Conservation (phyloP, 2,329 filamentous ascomycete genomes). For the Piedraia hortae region DNA sequence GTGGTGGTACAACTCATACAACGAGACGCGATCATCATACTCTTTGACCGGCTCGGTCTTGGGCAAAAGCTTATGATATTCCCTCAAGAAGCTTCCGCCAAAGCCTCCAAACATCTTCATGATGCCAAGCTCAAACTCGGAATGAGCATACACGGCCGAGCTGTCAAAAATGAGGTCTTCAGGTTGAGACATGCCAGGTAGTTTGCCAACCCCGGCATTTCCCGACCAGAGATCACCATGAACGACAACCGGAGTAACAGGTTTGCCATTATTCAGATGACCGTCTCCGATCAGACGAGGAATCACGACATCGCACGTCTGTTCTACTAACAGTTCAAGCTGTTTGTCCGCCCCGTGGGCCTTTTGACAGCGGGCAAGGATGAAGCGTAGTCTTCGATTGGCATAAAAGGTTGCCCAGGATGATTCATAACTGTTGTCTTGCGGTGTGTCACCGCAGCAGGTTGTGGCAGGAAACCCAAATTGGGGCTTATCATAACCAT, state of each 20-base stretch:
- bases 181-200: conserved; percentile 25
- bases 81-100: conserved; percentile 38
- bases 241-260: conserved; percentile 48
- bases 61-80: conserved; percentile 48
- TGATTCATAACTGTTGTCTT: conserved; percentile 45
- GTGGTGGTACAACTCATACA: conserved; percentile 78
- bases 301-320: conserved; percentile 35
- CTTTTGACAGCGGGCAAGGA: conserved; percentile 29
- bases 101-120: conserved; percentile 96
- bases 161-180: conserved; percentile 68
- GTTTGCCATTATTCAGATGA: conserved; percentile 31
- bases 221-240: conserved; percentile 91
- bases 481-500: conserved; percentile 28
- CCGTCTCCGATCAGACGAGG: conserved; percentile 45
- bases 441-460: conserved; percentile 61
- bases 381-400: conserved; percentile 39
- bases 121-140: conserved; percentile 74
- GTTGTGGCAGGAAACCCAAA: conserved; percentile 71
- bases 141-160: conserved; percentile 56
- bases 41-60: conserved; percentile 58
- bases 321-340: conserved; percentile 35
- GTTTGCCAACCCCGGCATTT: conserved; percentile 41
- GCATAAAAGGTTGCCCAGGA: conserved; percentile 76
- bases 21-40: conserved; percentile 51
- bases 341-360: conserved; percentile 37